These are phyloP conservation scores for Fraxinus cuspidata DNA, from an alignment of 257 asterid species.

Conservation along the genomic window DNA sequence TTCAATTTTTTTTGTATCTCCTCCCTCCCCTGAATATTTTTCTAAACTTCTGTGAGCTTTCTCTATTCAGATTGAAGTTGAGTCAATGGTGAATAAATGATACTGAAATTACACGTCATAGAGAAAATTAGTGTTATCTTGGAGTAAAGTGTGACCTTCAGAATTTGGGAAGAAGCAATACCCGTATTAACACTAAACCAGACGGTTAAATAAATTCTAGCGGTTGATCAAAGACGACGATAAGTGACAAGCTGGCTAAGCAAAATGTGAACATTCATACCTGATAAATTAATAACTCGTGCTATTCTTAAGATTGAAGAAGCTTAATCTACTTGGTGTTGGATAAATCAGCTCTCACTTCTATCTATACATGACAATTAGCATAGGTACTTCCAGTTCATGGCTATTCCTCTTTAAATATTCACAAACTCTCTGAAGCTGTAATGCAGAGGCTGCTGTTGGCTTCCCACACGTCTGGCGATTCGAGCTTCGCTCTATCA, in stretches of 20 bases:
- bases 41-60: neutral
- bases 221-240: neutral
- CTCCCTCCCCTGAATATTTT: neutral
- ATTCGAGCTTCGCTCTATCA: conserved; percentile 22
- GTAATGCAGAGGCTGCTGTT: conserved; percentile 14
- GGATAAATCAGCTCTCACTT: conserved; percentile 44
- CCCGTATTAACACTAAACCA: neutral
- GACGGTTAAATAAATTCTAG: neutral
- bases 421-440: conserved; percentile 60
- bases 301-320: neutral
- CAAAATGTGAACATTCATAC: neutral
- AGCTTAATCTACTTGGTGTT: neutral
- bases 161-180: neutral
- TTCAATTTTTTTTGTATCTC: neutral
- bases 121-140: neutral
- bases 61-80: neutral
- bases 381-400: conserved; percentile 57
- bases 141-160: neutral
- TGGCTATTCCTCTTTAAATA: conserved; percentile 41
- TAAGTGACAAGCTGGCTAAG: neutral
- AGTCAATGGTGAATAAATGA: neutral
- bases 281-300: neutral
- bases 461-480: too few species aligned
- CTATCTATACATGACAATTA: conserved; percentile 64
- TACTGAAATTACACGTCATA: neutral